Evolutionary conservation across 2,329 filamentous ascomycete species (phyloP).

Genomic region (Cryphonectria nitschkei): DNA sequence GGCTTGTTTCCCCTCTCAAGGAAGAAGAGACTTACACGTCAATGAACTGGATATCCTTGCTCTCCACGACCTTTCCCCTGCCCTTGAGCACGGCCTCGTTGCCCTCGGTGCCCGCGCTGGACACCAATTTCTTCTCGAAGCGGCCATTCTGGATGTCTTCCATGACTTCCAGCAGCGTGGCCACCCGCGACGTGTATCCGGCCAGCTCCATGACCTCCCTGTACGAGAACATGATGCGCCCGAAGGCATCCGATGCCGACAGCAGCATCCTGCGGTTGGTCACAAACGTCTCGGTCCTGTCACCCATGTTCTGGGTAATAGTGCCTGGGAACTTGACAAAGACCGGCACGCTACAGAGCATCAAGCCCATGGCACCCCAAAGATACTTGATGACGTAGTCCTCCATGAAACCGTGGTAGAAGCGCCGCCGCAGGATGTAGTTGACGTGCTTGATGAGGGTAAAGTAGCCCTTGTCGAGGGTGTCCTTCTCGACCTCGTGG

Average conservation of each 20-base stretch:
- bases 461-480: conserved; percentile 96
- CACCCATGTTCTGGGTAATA: conserved; percentile 67
- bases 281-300: conserved; percentile 78
- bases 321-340: conserved; percentile 90
- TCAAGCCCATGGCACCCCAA: conserved; percentile 90
- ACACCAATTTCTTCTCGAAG: conserved; percentile 96
- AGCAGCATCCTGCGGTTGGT: conserved; percentile 92
- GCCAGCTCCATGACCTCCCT: conserved; percentile 96
- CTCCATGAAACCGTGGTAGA: conserved; percentile 99
- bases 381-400: conserved; percentile 99
- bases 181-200: conserved; percentile 91
- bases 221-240: conserved; percentile 96
- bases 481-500: conserved; percentile 93
- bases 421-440: conserved; percentile 82
- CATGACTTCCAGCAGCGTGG: conserved; percentile 89
- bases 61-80: conserved; percentile 81
- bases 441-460: conserved; percentile 99
- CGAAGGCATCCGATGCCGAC: conserved; percentile 93
- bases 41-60: conserved; percentile 80
- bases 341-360: conserved; percentile 92
- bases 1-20: too few relatives aligned
- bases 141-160: conserved; percentile 86
- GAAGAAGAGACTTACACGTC: conserved; percentile 63
- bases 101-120: conserved; percentile 78
- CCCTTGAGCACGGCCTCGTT: conserved; percentile 83